Percentiles rank a stretch among this genome's conserved stretches.
These are phyloP conservation scores for Carex cristatella DNA, from an alignment of 176 grass and related monocot genomes.

Conservation along the genomic window DNA sequence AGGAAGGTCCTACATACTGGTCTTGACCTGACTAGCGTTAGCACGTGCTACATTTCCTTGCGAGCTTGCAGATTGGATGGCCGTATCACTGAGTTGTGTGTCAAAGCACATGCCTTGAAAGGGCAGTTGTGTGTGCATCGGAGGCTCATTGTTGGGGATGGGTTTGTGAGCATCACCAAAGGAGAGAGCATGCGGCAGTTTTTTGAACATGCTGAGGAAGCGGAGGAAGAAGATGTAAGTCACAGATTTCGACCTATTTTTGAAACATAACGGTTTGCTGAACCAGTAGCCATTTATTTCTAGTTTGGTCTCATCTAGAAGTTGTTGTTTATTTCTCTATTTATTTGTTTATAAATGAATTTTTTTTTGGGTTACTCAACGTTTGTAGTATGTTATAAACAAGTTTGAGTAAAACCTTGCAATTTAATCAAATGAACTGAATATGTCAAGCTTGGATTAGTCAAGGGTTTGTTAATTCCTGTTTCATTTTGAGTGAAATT, in stretches of 20 bases:
- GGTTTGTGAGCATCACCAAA: constrained; percentile 73
- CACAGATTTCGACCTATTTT: background rate
- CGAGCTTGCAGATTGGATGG: constrained; percentile 78
- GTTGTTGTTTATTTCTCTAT: constrained; percentile 32
- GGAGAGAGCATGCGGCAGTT: constrained; percentile 82
- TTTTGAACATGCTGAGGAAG: constrained; percentile 97
- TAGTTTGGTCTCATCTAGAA: constrained; percentile 3
- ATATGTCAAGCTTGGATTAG: background rate
- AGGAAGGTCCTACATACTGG: constrained; percentile 48
- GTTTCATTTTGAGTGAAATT: constrained; percentile 2
- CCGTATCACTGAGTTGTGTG: constrained; percentile 49
- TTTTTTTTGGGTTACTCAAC: constrained; percentile 21
- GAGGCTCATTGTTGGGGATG: constrained; percentile 73
- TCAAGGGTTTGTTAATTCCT: background rate
- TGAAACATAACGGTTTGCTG: background rate
- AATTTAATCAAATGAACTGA: background rate
- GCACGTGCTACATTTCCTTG: constrained; percentile 60
- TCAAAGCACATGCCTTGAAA: constrained; percentile 90
- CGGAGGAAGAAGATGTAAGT: constrained; percentile 95
- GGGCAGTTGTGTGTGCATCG: constrained; percentile 82
- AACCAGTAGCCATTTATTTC: background rate
- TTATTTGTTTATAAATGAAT: constrained; percentile 30
- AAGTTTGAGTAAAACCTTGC: background rate
- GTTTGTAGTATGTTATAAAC: constrained; percentile 25
- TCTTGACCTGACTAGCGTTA: constrained; percentile 57